phyloP scores from a whole-genome alignment of 352 stramenopile genomes.

The Phytophthora aleatoria region DNA sequence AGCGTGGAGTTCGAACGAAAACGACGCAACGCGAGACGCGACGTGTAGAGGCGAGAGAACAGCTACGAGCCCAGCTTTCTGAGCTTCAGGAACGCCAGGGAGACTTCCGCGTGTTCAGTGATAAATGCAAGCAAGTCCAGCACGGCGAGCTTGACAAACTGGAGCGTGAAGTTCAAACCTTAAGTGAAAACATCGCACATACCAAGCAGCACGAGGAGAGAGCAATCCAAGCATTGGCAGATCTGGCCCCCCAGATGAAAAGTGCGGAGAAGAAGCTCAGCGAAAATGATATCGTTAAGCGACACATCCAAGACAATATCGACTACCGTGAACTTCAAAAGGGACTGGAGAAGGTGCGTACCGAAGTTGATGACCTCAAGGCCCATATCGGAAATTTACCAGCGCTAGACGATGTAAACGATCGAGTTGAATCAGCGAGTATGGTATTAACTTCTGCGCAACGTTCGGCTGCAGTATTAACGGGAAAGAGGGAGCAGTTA shows the following conservation, averaged over 20 bases:
- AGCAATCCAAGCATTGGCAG: constrained; percentile 41
- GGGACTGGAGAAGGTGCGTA: constrained; percentile 48
- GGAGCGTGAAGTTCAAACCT: constrained; percentile 44
- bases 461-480: constrained; percentile 44
- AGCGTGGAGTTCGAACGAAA: constrained; percentile 53
- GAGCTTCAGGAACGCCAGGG: constrained; percentile 51
- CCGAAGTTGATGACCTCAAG: constrained; percentile 42
- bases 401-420: constrained; percentile 50
- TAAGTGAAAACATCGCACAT: constrained; percentile 48
- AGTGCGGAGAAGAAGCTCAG: constrained; percentile 41
- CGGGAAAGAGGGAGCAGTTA: constrained; percentile 61
- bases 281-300: constrained; percentile 65
- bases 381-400: constrained; percentile 61
- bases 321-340: constrained; percentile 64
- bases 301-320: constrained; percentile 80
- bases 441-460: constrained; percentile 31
- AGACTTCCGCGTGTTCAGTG: constrained; percentile 48
- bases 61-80: constrained; percentile 33
- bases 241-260: constrained; percentile 58
- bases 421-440: constrained; percentile 45
- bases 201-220: constrained; percentile 49
- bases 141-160: constrained; percentile 43
- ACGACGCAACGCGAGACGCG: constrained; percentile 40
- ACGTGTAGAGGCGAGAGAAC: constrained; percentile 33
- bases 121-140: constrained; percentile 52